Evolutionary conservation across 805 yeast genomes (phyloP), one percentile per base, ranked within the genome.

Genomic region (Martiniozyma abietophila): DNA sequence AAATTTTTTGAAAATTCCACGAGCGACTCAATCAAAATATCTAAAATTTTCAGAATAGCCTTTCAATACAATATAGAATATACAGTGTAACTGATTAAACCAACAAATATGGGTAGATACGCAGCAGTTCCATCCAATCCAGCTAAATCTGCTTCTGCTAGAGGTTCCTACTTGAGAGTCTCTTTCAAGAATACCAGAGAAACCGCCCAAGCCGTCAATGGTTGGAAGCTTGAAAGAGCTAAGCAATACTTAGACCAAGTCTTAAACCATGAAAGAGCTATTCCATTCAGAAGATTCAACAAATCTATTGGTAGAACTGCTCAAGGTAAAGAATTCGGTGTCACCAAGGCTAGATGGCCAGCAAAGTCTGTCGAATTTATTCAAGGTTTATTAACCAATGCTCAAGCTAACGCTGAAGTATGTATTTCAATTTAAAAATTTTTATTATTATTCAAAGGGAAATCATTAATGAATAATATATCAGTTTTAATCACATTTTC

Each of bases 281-380:
- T 92, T 58, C 99, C 99, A 65, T 85, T 92, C 92, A 83, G 98
- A 79, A 78, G 95, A 77, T 89, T 75, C 75, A 81, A 82, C 76
- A 76, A 81, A 53, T 83, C 95, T 58, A 88, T 84, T 60, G 98
- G 98, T 69, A 83, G 98, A 76, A 86, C 98, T 59, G 95, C 94
- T 57, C 98, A 92, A 75, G 98, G 96, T 74, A 89, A 92, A 75
- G 98, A 92, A 76, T 92, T 89, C 62, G 97, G 97, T 72, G 95
- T 88, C 65, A 85, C 96, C 79, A 88, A 82, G 74, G 98, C 98
- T 58, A 88, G 98, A 85, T 92, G 98, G 98, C 98, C 98, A 64
- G 95, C 77, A 51, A 92, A 92, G 81, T 83, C 95, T 49, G 96
- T 92, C 67, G 83, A 85, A 72, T 86, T 82, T 71, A 71, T 92